phyloP scores from a whole-genome alignment of 1,284 basidiomycete species.

The Serendipita sp. region DNA sequence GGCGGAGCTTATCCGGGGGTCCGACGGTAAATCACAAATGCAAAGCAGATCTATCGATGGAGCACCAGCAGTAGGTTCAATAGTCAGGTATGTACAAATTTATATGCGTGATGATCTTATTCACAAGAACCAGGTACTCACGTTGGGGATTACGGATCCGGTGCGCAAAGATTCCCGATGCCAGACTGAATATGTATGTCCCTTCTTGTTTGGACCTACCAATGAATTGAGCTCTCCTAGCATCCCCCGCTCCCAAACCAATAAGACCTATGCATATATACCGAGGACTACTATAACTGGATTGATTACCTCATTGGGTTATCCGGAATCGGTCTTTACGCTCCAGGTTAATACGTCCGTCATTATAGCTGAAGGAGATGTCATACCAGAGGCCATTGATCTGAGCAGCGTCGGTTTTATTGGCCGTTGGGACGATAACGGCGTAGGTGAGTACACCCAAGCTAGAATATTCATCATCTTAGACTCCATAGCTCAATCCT shows the following conservation, averaged over 20 bases:
- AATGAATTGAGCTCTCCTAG: conserved; percentile 11
- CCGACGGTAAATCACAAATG: conserved; percentile 1
- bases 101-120: background rate
- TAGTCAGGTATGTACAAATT: background rate
- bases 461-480: conserved; percentile 17
- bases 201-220: background rate
- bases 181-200: conserved; percentile 21
- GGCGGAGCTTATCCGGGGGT: conserved; percentile 2
- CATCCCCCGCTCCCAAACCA: conserved; percentile 16
- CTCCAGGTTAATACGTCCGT: conserved; percentile 11
- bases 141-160: conserved; percentile 30
- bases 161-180: conserved; percentile 24
- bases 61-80: background rate
- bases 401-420: conserved; percentile 19
- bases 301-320: conserved; percentile 22
- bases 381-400: conserved; percentile 16
- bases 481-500: background rate
- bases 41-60: background rate
- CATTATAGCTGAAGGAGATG: conserved; percentile 17
- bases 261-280: conserved; percentile 25
- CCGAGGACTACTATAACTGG: conserved; percentile 21
- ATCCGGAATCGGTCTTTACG: conserved; percentile 14
- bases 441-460: conserved; percentile 22
- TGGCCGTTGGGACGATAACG: conserved; percentile 20
- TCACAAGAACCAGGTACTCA: conserved; percentile 20